Evolutionary conservation across 1,284 basidiomycete genomes (phyloP).

Genomic region (Peniophora sp.): DNA sequence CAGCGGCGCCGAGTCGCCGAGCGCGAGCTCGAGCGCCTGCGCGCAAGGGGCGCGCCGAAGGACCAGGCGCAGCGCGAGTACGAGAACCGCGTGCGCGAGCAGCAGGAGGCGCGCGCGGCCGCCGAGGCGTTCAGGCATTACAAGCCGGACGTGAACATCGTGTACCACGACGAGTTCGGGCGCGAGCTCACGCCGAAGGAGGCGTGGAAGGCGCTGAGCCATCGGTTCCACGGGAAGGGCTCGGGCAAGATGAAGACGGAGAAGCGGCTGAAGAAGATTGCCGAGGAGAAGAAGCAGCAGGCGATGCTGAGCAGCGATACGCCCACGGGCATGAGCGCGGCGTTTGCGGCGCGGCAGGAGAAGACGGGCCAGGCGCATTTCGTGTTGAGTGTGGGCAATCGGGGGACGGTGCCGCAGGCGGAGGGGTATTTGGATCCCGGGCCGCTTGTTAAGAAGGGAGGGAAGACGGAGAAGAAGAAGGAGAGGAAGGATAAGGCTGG

Average conservation of each 20-base stretch:
- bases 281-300: slow-evolving; percentile 85
- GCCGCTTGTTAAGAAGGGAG: slow-evolving; percentile 46
- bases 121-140: slow-evolving; percentile 88
- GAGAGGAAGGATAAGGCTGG: slow-evolving; percentile 66
- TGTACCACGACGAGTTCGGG: slow-evolving; percentile 97
- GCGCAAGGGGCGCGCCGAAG: slow-evolving; percentile 73
- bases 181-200: slow-evolving; percentile 86
- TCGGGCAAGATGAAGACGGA: slow-evolving; percentile 92
- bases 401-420: slow-evolving; percentile 82
- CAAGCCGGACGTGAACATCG: slow-evolving; percentile 94
- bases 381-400: slow-evolving; percentile 87
- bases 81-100: slow-evolving; percentile 87
- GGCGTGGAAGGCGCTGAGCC: slow-evolving; percentile 92
- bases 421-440: slow-evolving; percentile 72
- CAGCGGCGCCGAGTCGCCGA: slow-evolving; percentile 70
- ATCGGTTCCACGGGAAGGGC: slow-evolving; percentile 95
- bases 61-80: slow-evolving; percentile 94
- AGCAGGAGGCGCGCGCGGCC: slow-evolving; percentile 80
- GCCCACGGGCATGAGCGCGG: slow-evolving; percentile 84
- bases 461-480: slow-evolving; percentile 70
- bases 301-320: slow-evolving; percentile 92
- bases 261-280: slow-evolving; percentile 89
- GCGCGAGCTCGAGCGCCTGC: slow-evolving; percentile 73
- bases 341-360: slow-evolving; percentile 85
- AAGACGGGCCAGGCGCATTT: slow-evolving; percentile 93